Conservation (phyloP, 352 stramenopile genomes). For the Phytophthora uliginosa region DNA sequence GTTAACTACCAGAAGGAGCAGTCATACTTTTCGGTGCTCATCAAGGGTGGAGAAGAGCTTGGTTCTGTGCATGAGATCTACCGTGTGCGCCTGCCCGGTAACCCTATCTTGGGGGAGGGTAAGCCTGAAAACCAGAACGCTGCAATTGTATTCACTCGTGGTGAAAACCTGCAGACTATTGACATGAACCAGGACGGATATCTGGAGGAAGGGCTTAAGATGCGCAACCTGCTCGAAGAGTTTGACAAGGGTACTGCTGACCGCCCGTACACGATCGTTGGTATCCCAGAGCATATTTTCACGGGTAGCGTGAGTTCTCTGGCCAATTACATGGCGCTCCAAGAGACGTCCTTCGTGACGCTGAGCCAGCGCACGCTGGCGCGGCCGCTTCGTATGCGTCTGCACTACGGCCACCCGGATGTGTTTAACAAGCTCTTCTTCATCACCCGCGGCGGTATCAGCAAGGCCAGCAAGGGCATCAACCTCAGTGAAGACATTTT, state of each 20-base stretch:
- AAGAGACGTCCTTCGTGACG: conserved; percentile 99
- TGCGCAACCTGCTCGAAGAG: conserved; percentile 99
- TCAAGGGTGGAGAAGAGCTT: conserved; percentile 92
- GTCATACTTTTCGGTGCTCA: conserved; percentile 98
- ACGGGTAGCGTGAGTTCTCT: conserved; percentile 98
- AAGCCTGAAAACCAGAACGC: conserved; percentile 99
- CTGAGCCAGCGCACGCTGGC: conserved; percentile 98
- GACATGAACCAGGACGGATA: conserved; percentile 99
- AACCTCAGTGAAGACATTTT: conserved; percentile 99
- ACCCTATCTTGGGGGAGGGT: conserved; percentile 98
- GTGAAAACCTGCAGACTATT: conserved; percentile 99
- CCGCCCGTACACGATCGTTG: conserved; percentile 96
- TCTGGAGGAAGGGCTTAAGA: conserved; percentile 99
- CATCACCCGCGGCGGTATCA: conserved; percentile 98
- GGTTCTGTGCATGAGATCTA: conserved; percentile 94
- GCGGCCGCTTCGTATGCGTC: conserved; percentile 95
- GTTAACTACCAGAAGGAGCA: conserved; percentile 96
- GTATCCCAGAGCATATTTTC: conserved; percentile 99
- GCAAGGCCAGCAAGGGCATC: conserved; percentile 99
- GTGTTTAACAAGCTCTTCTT: conserved; percentile 99
- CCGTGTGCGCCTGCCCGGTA: conserved; percentile 97
- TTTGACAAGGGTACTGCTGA: conserved; percentile 91
- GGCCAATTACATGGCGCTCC: conserved; percentile 99
- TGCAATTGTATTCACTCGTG: conserved; percentile 98
- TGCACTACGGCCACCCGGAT: conserved; percentile 99